Percentiles rank a stretch among this genome's conserved stretches.
These are phyloP conservation scores for Apiospora phragmitis DNA, from an alignment of 2,329 filamentous ascomycete species.

Conservation along the genomic window DNA sequence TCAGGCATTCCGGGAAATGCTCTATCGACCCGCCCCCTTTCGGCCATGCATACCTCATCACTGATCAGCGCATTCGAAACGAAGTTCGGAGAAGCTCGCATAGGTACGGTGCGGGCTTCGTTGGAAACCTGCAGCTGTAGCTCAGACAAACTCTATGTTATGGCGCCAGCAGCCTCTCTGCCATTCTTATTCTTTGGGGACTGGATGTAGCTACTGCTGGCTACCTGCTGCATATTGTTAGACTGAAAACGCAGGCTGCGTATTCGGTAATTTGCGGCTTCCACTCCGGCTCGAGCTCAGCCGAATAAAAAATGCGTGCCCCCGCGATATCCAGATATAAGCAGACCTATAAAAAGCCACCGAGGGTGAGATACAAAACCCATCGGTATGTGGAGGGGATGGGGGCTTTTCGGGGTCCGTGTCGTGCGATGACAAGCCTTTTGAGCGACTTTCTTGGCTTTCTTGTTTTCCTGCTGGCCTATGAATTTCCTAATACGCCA, in stretches of 20 bases:
- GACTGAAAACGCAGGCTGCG: neutral
- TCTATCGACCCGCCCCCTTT: neutral
- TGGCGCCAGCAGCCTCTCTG: neutral
- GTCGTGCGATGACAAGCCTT: slow-evolving; percentile 5
- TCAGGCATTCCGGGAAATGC: slow-evolving; percentile 1
- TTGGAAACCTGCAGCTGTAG: neutral
- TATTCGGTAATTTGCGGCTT: slow-evolving; percentile 8
- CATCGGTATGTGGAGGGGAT: slow-evolving; percentile 1
- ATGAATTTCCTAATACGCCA: neutral
- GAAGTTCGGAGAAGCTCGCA: neutral
- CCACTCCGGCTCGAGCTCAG: neutral
- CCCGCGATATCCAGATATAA: slow-evolving; percentile 5
- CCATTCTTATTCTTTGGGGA: neutral
- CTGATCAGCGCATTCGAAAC: neutral
- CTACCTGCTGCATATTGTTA: neutral
- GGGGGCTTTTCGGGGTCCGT: neutral
- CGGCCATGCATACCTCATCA: neutral
- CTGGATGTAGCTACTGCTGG: neutral
- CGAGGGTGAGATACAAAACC: slow-evolving; percentile 1
- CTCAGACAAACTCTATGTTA: neutral
- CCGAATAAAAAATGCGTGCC: neutral
- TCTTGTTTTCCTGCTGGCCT: neutral
- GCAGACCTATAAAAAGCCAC: slow-evolving; percentile 2
- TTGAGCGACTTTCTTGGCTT: neutral
- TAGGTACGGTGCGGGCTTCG: neutral